These are phyloP conservation scores for Echria macrotheca DNA, from an alignment of 495 filamentous ascomycete species.

Conservation along the genomic window DNA sequence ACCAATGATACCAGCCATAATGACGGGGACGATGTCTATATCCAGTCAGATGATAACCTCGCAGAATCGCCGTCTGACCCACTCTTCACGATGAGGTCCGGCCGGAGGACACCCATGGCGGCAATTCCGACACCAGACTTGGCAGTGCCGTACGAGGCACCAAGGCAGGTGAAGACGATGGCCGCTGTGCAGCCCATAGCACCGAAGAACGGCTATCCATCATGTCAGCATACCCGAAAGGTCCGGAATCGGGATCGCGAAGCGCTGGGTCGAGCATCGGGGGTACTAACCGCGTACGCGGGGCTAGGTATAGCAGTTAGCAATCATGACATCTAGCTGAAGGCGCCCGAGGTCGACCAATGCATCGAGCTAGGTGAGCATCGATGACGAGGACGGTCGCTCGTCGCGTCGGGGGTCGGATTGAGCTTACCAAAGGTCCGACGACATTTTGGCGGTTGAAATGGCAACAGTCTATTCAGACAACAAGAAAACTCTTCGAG, in stretches of 20 bases:
- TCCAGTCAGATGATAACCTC: too few relatives aligned
- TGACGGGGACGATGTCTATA: constrained; percentile 95
- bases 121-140: constrained; percentile 99
- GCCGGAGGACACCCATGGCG: constrained; percentile 94
- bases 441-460: constrained; percentile 36
- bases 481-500: constrained; percentile 10
- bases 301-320: constrained; percentile 56
- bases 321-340: neutral
- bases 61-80: too few relatives aligned
- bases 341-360: neutral
- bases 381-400: constrained; percentile 13
- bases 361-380: neutral
- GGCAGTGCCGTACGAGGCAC: constrained; percentile 96
- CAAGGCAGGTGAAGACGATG: constrained; percentile 98
- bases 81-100: constrained; percentile 99
- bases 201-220: constrained; percentile 94
- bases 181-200: constrained; percentile 97
- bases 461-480: constrained; percentile 22
- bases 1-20: constrained; percentile 99
- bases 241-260: neutral
- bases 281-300: constrained; percentile 93
- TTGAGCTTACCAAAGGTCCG: constrained; percentile 36
- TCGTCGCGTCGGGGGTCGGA: constrained; percentile 22
- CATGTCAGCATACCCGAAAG: too few relatives aligned
- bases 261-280: constrained; percentile 5